Base-by-base conservation (phyloP, 345 rosid species). In the Conringia planisiliqua region DNA sequence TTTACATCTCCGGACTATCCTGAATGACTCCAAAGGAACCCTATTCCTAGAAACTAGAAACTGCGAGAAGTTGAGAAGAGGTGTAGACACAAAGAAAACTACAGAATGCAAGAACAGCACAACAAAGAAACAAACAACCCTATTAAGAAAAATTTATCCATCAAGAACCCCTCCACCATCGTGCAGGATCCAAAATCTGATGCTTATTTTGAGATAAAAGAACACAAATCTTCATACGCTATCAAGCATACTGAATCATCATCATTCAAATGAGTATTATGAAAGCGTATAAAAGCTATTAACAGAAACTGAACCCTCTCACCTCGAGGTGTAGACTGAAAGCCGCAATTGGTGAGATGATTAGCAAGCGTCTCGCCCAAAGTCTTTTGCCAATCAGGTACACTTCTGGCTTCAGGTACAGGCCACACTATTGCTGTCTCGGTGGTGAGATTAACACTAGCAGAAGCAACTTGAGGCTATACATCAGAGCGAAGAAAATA, bases 391-490 rank as follows among this genome's bases (percentile, higher is more conserved):
- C 99, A 95, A 74, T 95, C 83, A 48, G 94, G 88, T 18, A 71
- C 61, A 66, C 48, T 82, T 80, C 84, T 95, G 43, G 93, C 97
- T 83, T 92, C 96, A 3, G 87, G 86, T 64, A 81, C 81, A 12
- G 97, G 97, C 97, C 99, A 92, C 43, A 95, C 90, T 22, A 92
- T 43, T 63, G 97, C 99, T 43, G 97, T 90, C 86, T 95, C 99
- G 0, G 97, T 92, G 6, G 97, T 82, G 71, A 90, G 96, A 80
- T 92, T 92, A 65, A 95, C 97, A 68, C 83, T 89, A 61, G 97
- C 97, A 55, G 97, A 69, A 6, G 88, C 90, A 63, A 95, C 97
- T 87, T 86, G 92, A 67, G 97, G 87, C 97, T 95, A 88, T 78
- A 74, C 81, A 76, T 1, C 20, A 72, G 42, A 26, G 35, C 30